Evolutionary conservation across 106 monocot genomes (phyloP).

Genomic region (Dioscorea zingiberensis): DNA sequence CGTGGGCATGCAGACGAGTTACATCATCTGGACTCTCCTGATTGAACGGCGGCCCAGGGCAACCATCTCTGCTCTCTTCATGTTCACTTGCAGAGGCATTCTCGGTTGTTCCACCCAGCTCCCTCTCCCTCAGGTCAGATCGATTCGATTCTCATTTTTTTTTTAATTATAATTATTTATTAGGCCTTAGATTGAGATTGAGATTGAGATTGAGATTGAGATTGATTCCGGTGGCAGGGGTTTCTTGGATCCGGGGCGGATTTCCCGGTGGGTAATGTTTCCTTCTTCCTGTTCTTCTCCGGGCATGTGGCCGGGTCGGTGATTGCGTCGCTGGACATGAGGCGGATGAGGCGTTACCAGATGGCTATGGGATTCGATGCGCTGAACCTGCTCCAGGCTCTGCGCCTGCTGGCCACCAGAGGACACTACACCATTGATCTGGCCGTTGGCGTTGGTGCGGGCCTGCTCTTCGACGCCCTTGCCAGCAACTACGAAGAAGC

Average conservation of each 20-base stretch:
- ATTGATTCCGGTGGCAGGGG: conserved; percentile 26
- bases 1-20: conserved; percentile 73
- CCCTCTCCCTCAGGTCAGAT: conserved; percentile 88
- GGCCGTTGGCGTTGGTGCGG: conserved; percentile 73
- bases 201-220: neutral
- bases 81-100: conserved; percentile 87
- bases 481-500: conserved; percentile 50
- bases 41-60: conserved; percentile 64
- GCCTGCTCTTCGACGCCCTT: conserved; percentile 60
- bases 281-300: conserved; percentile 98
- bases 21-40: conserved; percentile 64
- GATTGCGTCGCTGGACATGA: conserved; percentile 90
- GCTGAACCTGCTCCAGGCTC: conserved; percentile 60
- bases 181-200: neutral
- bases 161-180: neutral
- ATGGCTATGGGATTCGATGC: conserved; percentile 58
- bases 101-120: conserved; percentile 90
- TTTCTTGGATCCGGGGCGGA: conserved; percentile 83
- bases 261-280: conserved; percentile 93
- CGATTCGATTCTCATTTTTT: too few species aligned
- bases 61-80: conserved; percentile 66
- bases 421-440: conserved; percentile 97
- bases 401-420: conserved; percentile 77
- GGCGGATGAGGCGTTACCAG: conserved; percentile 32
- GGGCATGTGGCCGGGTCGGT: conserved; percentile 85